These are phyloP conservation scores for Westerdykella ornata DNA, from an alignment of 2,329 filamentous ascomycete genomes.

Conservation along the genomic window DNA sequence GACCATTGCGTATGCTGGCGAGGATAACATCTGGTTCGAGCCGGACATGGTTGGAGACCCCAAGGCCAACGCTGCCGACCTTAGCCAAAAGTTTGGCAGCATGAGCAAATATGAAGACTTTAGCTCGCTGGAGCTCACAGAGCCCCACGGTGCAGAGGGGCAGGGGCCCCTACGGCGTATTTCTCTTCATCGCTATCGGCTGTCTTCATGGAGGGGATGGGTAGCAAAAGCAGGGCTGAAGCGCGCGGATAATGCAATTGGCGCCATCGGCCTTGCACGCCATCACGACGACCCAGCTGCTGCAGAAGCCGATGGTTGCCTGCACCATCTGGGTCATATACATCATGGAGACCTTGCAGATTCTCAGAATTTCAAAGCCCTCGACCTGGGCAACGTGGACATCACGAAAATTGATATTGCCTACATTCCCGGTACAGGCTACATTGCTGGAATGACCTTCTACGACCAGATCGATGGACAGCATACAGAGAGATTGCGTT, in stretches of 20 bases:
- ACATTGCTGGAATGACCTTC: conserved; percentile 21
- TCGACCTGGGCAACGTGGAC: conserved; percentile 17
- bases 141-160: conserved; percentile 9
- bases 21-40: conserved; percentile 21
- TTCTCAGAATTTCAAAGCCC: conserved; percentile 9
- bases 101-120: conserved; percentile 21
- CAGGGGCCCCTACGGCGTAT: conserved; percentile 16
- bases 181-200: conserved; percentile 19
- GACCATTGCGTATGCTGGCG: conserved; percentile 12
- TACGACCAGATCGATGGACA: conserved; percentile 16
- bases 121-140: conserved; percentile 22
- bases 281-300: conserved; percentile 8
- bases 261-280: conserved; percentile 18
- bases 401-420: conserved; percentile 23
- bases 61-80: conserved; percentile 11
- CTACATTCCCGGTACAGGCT: conserved; percentile 19
- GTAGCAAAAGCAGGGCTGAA: conserved; percentile 10
- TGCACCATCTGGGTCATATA: conserved; percentile 14
- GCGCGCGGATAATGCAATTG: conserved; percentile 17
- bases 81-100: conserved; percentile 10
- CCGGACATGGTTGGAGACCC: conserved; percentile 23
- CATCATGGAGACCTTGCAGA: conserved; percentile 9
- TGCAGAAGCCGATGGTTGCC: conserved; percentile 14
- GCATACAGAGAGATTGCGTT: conserved; percentile 13
- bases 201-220: conserved; percentile 10